These are phyloP conservation scores for Trichophyton schoenleinii DNA, from an alignment of 2,329 filamentous ascomycete species.

Conservation along the genomic window DNA sequence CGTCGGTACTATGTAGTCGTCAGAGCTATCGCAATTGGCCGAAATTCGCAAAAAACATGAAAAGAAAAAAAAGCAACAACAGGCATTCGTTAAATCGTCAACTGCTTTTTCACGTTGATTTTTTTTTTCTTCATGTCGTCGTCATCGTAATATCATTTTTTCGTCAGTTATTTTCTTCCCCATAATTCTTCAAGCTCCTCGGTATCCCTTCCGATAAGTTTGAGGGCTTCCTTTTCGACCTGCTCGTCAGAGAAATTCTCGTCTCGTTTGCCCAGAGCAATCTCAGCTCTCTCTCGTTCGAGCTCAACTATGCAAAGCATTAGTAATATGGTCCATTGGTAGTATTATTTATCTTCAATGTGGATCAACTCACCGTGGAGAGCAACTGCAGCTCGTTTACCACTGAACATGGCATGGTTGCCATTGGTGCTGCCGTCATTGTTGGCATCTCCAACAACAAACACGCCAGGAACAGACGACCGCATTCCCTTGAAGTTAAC, in stretches of 20 bases:
- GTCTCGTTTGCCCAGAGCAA: neutral
- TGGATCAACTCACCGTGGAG: slow-evolving; percentile 39
- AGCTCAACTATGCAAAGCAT: neutral
- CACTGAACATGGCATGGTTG: slow-evolving; percentile 48
- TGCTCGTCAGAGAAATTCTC: neutral
- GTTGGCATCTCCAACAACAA: slow-evolving; percentile 49
- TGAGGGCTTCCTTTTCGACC: neutral
- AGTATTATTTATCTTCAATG: neutral
- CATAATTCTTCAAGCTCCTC: slow-evolving; percentile 1
- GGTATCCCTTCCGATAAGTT: neutral
- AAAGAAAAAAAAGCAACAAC: too few species aligned
- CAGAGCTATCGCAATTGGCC: too few species aligned
- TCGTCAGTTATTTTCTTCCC: neutral
- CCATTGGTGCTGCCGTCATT: slow-evolving; percentile 49
- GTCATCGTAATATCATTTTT: neutral
- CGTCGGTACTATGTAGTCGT: too few species aligned
- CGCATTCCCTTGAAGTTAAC: slow-evolving; percentile 35
- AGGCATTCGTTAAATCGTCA: too few species aligned
- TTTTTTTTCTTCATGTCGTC: neutral
- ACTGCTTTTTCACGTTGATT: neutral
- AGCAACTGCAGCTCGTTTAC: slow-evolving; percentile 46
- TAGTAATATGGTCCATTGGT: neutral
- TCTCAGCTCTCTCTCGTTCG: neutral
- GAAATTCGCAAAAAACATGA: too few species aligned
- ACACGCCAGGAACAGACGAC: slow-evolving; percentile 44